phyloP scores from a whole-genome alignment of 1,284 basidiomycete genomes.

The Cutaneotrichosporon sp. region DNA sequence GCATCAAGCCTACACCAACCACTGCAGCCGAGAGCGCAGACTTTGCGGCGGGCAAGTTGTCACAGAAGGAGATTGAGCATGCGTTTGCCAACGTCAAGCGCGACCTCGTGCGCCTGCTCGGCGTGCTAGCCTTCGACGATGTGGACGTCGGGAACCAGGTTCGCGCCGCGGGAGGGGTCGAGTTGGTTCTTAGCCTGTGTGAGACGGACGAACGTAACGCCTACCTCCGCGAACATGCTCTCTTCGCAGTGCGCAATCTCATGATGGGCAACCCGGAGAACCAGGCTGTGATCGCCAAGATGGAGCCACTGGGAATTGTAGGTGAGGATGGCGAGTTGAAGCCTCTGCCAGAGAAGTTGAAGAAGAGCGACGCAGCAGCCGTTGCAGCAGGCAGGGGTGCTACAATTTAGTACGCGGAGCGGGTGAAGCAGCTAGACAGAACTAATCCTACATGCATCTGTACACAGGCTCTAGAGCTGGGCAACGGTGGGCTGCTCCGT shows the following conservation, averaged over 20 bases:
- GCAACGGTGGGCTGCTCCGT: slow-evolving; percentile 6
- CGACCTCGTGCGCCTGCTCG: slow-evolving; percentile 71
- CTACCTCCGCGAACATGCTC: slow-evolving; percentile 81
- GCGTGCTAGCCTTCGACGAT: slow-evolving; percentile 62
- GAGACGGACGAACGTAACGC: slow-evolving; percentile 84
- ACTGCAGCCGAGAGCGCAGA: slow-evolving; percentile 16
- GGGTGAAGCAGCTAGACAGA: neutral
- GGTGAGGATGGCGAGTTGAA: slow-evolving; percentile 58
- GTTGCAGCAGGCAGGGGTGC: neutral
- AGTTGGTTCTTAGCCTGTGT: slow-evolving; percentile 75
- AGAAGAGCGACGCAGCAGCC: slow-evolving; percentile 11
- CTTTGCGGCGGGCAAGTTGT: neutral
- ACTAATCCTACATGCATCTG: slow-evolving; percentile 7
- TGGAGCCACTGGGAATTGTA: slow-evolving; percentile 57
- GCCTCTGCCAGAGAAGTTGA: slow-evolving; percentile 48
- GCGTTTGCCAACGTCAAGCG: slow-evolving; percentile 61
- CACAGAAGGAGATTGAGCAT: slow-evolving; percentile 45
- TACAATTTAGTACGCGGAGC: neutral
- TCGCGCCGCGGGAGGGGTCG: slow-evolving; percentile 64
- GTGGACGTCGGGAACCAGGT: slow-evolving; percentile 66
- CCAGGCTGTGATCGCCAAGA: slow-evolving; percentile 67
- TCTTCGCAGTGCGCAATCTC: slow-evolving; percentile 73
- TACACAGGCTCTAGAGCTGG: slow-evolving; percentile 11
- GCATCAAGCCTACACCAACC: slow-evolving; percentile 54
- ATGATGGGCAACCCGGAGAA: slow-evolving; percentile 70